Base-by-base conservation (phyloP, 306 rosid genomes). In the Cucumis melo region DNA sequence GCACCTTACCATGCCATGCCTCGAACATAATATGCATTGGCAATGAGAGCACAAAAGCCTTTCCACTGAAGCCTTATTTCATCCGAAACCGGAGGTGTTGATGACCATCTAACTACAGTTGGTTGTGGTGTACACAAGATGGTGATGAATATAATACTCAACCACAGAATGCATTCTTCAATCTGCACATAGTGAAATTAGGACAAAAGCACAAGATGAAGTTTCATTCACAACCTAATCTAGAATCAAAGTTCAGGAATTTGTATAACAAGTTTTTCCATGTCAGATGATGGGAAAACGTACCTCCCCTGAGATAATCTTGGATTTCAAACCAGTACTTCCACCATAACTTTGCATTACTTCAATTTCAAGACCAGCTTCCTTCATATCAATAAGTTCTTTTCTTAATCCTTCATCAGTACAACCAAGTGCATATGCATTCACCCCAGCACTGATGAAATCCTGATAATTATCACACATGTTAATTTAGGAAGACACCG, bases 1-100 rank as follows among this genome's bases (percentile, higher is more conserved):
- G 68, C 62, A 81, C 76, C 93, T 85, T 82, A 92, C 99, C 97
- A 94, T 73, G 99, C 99, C 99, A 94, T 94, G 91, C 99, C 99
- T 76, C 89, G 87, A 80, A 89, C 80, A 42, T 53, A 94, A 83
- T 94, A 94, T 44, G 99, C 99, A 85, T 94, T 94, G 77, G 99
- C 97, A 73, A 92, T 92, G 55, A 91, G 90, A 36, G 95, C 97
- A 81, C 99, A 92, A 75, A 94, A 94, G 78, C 99, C 99, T 83
- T 94, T 94, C 99, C 99, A 94, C 42, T 92, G 92, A 65, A 91
- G 95, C 86, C 89, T 83, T 79, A 87, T 90, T 86, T 94, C 95
- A 77, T 92, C 96, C 2, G 95, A 91, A 80, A 89, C 97, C 0
- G 99, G 87, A 75, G 95, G 87, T 27, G 93, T 90, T 57, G 96